Base-by-base conservation (phyloP, 371 early-diverging fungal genomes). In the Mortierella sp. region DNA sequence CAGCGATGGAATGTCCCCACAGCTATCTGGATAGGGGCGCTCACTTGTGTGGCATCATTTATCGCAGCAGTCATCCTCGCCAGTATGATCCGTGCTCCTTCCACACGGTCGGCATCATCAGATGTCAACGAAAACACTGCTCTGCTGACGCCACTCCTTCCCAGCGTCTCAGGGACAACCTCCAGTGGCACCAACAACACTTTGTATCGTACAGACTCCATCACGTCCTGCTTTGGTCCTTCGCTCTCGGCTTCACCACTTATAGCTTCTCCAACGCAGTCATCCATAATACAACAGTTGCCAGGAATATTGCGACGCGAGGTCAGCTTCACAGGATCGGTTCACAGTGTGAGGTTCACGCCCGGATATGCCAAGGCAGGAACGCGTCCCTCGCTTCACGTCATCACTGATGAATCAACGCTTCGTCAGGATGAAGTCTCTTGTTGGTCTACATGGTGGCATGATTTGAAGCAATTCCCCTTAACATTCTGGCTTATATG, bases 401-500 rank as follows among this genome's bases (percentile, higher is more conserved):
- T 73, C 49, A 24, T 60, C 24, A 67, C 67, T 14, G 68, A 60
- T 17, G 48, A 51, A 15, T 26, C 54, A 15, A 37, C 44, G 21
- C 21, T 9, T 17, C 37, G 34, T n/a, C 6, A 47, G 21, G 21
- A 53, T 39, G 21, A 44, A 43, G 50, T 56, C 8, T 26, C 39
- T 0, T 67, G 63, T 58, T 58, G 55, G 61, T 11, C 12, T 15
- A 54, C 50, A 3, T 67, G 73, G 73, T 50, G 54, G 68, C 19
- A 41, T 24, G 70, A 62, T 14, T 30, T 79, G 5, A 49, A 56
- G 19, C 46, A 50, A 15, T 78, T 88, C 28, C 89, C 89, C 2
- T 44, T 64, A 12, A 64, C 81, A 3, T 89, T 88, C 50, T 89
- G 86, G 85, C 60, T 88, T 8, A 56, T 89, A 4, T 89, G 87